Percentiles rank a stretch among this genome's conserved stretches.
Evolutionary conservation across 164 flowering plant species (phyloP).

Genomic region (Pachysandra terminalis): DNA sequence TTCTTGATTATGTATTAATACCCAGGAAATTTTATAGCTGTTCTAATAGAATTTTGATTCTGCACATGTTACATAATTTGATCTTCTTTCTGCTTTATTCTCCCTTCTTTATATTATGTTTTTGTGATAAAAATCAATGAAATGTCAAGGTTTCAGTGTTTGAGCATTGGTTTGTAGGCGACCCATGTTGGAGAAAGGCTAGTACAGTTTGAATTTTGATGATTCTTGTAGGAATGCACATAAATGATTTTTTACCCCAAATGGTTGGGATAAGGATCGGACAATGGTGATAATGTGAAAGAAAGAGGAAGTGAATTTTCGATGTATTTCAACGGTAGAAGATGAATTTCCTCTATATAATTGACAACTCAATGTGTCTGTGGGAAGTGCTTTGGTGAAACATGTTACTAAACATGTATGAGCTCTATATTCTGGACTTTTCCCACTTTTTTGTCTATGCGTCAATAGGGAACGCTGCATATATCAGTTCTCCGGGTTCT

Average conservation of each 20-base stretch:
- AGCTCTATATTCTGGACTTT: too few species aligned
- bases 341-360: too few species aligned
- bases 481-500: too few species aligned
- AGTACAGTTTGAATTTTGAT: background rate
- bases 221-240: background rate
- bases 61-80: slow-evolving; percentile 1
- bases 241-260: background rate
- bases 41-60: background rate
- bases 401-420: too few species aligned
- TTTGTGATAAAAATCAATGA: background rate
- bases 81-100: background rate
- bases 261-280: too few species aligned
- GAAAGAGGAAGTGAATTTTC: too few species aligned
- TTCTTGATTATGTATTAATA: background rate
- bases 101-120: background rate
- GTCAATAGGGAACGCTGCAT: too few species aligned
- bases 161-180: background rate
- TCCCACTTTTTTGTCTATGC: too few species aligned
- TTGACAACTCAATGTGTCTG: too few species aligned
- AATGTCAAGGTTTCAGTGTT: background rate
- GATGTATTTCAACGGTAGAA: too few species aligned
- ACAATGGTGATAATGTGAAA: too few species aligned
- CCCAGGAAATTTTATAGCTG: background rate
- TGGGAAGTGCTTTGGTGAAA: too few species aligned
- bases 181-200: background rate